Base-by-base conservation (phyloP, 2,329 filamentous ascomycete genomes). In the Ophiocordyceps polyrhachis-furcata region DNA sequence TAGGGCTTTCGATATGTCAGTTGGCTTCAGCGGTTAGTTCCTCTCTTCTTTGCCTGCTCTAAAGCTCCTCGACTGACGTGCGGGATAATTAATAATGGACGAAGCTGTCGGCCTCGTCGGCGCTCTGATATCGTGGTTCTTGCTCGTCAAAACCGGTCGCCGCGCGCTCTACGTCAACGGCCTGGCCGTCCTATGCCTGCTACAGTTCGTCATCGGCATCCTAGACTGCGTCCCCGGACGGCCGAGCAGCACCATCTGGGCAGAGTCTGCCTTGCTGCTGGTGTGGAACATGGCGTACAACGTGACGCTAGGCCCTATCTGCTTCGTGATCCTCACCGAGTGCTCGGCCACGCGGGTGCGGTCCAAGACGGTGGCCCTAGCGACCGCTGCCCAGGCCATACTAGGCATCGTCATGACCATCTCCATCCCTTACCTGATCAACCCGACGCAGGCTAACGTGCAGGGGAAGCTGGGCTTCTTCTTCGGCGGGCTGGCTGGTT, bases 161-260 rank as follows among this genome's bases (percentile, higher is more conserved):
- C 58, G 67, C 15, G 58, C 56, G 0, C 56, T 70, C 21, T 69
- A 63, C 47, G 50, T 66, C 4, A 45, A 43, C 12, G 66, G 67
- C 1, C 55, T 67, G 38, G 51, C 51, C 0, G 47, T 73, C 1
- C 70, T 69, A 11, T 52, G 56, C 1, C 29, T 58, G 6, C 58
- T 66, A 2, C 58, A 70, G n/a, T 54, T 63, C 42, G 49, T 62
- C 29, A 65, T 71, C 15, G 67, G 59, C 3, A 55, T 65, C 21
- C 46, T 54, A 56, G 40, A 58, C 55, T 44, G 57, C 75, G 80
- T 1, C 72, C 76, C 0, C 61, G 68, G 0, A 51, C 62, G 2
- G 66, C 61, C 44, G 6, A 55, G 49, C 7, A 50, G 50, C 21
- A 51, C 56, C 12, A 55, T 64, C 4, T 66, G 62, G 57, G 59